Evolutionary conservation across 257 asterid genomes (phyloP), one percentile per base, ranked within the genome.

Genomic region (Solanum lignicaule): DNA sequence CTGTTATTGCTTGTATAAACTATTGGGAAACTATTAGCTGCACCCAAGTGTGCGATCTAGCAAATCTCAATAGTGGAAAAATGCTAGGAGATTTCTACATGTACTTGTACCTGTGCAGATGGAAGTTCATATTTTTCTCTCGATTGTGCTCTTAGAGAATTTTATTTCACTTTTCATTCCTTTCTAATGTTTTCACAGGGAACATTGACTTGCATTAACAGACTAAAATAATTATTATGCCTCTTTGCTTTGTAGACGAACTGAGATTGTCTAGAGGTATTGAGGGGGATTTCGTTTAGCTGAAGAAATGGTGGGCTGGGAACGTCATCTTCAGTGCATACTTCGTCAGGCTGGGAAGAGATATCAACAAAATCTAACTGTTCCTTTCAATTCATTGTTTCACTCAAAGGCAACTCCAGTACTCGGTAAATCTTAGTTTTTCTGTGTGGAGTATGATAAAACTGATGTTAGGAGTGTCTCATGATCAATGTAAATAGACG

Each of bases 221-320:
- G 48, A 74, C 20, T 74, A 20, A 35, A 74, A 27, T 35, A 21
- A 35, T 43, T 79, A 2, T 43, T 81, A n/a, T 81, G 68, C 18
- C 9, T 81, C 25, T 81, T 4, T 46, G 83, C 27, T 46, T 81
- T 31, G 65, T 81, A 46, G 85, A 81, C 9, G 27, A 43, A 16
- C 65, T 81, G 39, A 27, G 36, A 43, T 48, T 39, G 36, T 43
- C 32, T 86, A 41, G 68, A 5, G 36, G 66, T 52, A n/a, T 66
- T 27, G 84, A 65, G 89, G 52, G 89, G 86, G 15, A 52, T 33
- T 60, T 84, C 55, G 39, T 73, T 68, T 12, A 85, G 88, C 83
- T 79, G 87, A 29, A 88, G 78, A 79, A 21, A 96, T 96, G 99
- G 94, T 87, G 90, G 94, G 93, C 83, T 95, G 99, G 99, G 94